Evolutionary conservation across 192 early-diverging fungal genomes (phyloP), one percentile per base, ranked within the genome.

Genomic region (Backusella westeae): DNA sequence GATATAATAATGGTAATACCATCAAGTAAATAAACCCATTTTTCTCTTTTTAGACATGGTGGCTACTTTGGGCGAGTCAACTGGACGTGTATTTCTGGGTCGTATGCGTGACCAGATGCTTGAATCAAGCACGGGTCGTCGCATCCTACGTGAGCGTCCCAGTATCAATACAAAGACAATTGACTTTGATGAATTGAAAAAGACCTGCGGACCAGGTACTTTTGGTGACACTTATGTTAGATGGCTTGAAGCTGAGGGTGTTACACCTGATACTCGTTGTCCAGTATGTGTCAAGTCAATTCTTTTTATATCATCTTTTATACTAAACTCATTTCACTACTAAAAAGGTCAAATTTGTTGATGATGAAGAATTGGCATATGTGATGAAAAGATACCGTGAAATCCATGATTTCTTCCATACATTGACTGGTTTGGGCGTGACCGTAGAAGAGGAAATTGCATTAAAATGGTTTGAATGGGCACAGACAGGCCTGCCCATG

Each of bases 351-450:
- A 91, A 91, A 49, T 96, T 92, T 82, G 93, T 99, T 21, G 90
- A 94, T 70, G 93, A 94, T 84, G 91, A 92, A 39, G 96, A 98
- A 74, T 82, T 98, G 34, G 96, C 95, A 6, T 99, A 97, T 77
- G 93, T 99, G 70, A 93, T 99, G 90, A 88, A 89, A 78, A 86
- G 98, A 77, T 97, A 97, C 77, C 90, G 98, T 26, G 92, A 99
- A 86, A 92, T 93, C 39, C 96, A 98, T 72, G 96, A 99, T 80
- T 96, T 98, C 81, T 97, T 92, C 78, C 98, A 99, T 80, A 90
- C 92, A 0, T 80, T 99, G 29, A 93, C 94, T 32, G 96, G 94
- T 52, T 76, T 98, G 38, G 87, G 82, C 17, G 88, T 93, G 1
- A 91, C 92, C 3, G 93, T 97, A 6, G 93, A 95, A 76, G 95